Evolutionary conservation across 1,139 yeast genomes (phyloP).

Genomic region (Scheffersomyces insectosa): DNA sequence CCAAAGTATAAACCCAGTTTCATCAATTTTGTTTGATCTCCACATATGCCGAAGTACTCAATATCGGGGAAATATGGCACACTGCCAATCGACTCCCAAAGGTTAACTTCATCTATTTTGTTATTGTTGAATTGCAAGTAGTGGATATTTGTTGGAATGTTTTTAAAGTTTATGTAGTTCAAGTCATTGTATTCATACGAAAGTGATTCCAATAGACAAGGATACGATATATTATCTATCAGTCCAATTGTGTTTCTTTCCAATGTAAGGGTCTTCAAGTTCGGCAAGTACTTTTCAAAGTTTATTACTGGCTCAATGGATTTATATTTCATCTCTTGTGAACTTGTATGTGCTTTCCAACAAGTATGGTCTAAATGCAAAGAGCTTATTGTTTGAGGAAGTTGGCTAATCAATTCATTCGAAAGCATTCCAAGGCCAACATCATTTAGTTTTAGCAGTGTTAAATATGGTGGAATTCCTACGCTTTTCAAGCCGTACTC

Average conservation of each 20-base stretch:
- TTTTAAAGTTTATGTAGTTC: slow-evolving; percentile 3
- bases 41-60: slow-evolving; percentile 10
- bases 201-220: neutral
- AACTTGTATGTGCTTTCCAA: neutral
- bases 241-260: neutral
- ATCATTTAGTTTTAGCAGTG: slow-evolving; percentile 9
- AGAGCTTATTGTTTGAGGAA: slow-evolving; percentile 9
- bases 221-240: neutral
- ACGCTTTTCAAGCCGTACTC: slow-evolving; percentile 7
- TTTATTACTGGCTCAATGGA: neutral
- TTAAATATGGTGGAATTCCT: slow-evolving; percentile 9
- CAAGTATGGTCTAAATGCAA: slow-evolving; percentile 8
- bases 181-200: neutral
- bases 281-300: neutral
- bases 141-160: slow-evolving; percentile 10
- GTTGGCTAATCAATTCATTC: slow-evolving; percentile 4
- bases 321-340: neutral
- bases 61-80: slow-evolving; percentile 12
- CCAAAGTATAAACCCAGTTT: slow-evolving; percentile 9
- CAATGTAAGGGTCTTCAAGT: neutral
- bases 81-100: neutral
- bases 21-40: slow-evolving; percentile 13
- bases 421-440: slow-evolving; percentile 7
- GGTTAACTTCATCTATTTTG: neutral
- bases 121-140: slow-evolving; percentile 9